These are phyloP conservation scores for Rhizophagus sp. DNA, from an alignment of 192 early-diverging fungal species.

Conservation along the genomic window DNA sequence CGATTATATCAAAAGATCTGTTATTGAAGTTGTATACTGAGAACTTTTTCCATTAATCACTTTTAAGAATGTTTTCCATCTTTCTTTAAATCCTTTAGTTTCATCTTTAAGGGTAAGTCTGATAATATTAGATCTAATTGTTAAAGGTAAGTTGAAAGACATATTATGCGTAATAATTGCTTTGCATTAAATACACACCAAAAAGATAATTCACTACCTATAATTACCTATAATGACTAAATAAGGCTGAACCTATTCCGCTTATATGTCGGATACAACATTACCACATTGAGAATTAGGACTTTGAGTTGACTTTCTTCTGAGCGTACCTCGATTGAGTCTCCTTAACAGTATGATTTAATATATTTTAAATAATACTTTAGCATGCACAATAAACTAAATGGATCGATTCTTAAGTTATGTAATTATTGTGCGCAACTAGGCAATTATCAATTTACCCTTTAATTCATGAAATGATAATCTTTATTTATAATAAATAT, in stretches of 20 bases:
- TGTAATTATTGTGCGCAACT: too few relatives aligned
- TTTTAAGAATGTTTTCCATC: conserved; percentile 4
- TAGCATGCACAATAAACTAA: too few relatives aligned
- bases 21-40: neutral
- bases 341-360: neutral
- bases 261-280: conserved; percentile 15
- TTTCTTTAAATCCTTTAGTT: conserved; percentile 9
- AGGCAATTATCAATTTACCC: too few relatives aligned
- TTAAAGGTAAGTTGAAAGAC: conserved; percentile 14
- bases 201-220: neutral
- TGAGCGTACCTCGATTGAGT: neutral
- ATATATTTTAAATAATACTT: too few relatives aligned
- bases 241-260: neutral
- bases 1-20: neutral
- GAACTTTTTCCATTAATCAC: neutral
- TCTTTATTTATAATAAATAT: too few relatives aligned
- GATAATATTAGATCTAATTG: conserved; percentile 7
- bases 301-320: neutral
- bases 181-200: neutral
- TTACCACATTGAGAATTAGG: neutral
- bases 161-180: neutral
- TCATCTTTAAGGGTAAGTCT: conserved; percentile 14
- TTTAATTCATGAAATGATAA: too few relatives aligned
- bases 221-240: neutral
- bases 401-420: too few relatives aligned